These are phyloP conservation scores for Artemisia argyi DNA, from an alignment of 129 eudicot species.

Conservation along the genomic window DNA sequence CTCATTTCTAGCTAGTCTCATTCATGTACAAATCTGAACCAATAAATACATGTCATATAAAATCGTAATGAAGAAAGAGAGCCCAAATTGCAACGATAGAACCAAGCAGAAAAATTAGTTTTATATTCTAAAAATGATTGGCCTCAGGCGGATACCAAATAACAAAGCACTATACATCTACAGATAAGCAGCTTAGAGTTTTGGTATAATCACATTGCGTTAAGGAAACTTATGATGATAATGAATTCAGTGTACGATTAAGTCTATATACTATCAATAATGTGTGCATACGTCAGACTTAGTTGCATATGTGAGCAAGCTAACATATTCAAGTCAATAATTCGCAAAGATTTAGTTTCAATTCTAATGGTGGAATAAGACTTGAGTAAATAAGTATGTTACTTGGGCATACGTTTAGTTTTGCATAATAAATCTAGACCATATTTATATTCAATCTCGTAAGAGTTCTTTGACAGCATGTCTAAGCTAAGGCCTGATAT, in stretches of 20 bases:
- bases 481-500: background rate
- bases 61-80: constrained; percentile 1
- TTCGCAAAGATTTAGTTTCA: no score
- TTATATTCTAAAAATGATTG: background rate
- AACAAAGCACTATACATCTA: background rate
- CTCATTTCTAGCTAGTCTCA: constrained; percentile 89
- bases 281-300: constrained; percentile 5
- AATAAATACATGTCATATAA: constrained; percentile 32
- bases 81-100: constrained; percentile 4
- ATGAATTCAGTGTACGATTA: background rate
- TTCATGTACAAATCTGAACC: constrained; percentile 74
- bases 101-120: constrained; percentile 15
- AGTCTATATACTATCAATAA: constrained; percentile 9
- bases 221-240: background rate
- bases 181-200: background rate
- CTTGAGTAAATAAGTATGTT: no score
- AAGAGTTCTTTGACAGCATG: background rate
- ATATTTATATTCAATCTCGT: no score
- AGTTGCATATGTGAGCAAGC: background rate
- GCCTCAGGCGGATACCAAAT: constrained; percentile 10
- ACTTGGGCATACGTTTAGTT: no score
- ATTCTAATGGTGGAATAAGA: no score
- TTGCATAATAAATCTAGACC: no score
- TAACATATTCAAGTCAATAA: no score
- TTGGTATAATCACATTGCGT: background rate